These are phyloP conservation scores for Effrenium voratum DNA, from an alignment of 73 alveolate genomes.

Conservation along the genomic window DNA sequence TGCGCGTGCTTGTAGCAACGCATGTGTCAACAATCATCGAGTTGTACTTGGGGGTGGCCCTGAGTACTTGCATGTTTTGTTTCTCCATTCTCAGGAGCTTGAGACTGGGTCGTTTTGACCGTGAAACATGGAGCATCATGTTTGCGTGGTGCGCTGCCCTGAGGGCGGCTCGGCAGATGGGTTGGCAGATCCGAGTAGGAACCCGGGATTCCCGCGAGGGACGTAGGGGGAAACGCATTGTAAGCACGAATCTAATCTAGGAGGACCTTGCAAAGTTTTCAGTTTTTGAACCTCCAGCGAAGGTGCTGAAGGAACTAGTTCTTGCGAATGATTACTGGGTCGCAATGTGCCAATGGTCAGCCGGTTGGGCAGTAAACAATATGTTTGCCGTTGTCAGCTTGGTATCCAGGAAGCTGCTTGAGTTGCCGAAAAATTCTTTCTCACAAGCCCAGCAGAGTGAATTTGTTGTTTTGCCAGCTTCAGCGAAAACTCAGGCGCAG, in stretches of 20 bases:
- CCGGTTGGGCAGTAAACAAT: neutral
- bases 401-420: too few species aligned
- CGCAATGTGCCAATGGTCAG: neutral
- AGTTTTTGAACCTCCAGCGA: neutral
- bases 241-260: neutral
- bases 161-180: neutral
- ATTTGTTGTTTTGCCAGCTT: neutral
- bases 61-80: too few species aligned
- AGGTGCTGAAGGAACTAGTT: neutral
- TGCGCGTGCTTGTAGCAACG: too few species aligned
- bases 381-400: neutral
- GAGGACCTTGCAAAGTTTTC: neutral
- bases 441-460: neutral
- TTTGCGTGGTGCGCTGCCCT: slow-evolving; percentile 77
- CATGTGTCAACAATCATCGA: too few species aligned
- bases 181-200: neutral
- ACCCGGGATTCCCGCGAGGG: neutral
- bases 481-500: neutral
- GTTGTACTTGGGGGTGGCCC: too few species aligned
- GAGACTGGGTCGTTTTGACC: too few species aligned
- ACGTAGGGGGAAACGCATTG: neutral
- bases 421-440: too few species aligned
- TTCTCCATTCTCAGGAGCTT: too few species aligned
- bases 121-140: slow-evolving; percentile 23
- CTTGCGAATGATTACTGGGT: neutral